Evolutionary conservation across 2,329 filamentous ascomycete species (phyloP).

Genomic region (Hypoxylon sp.): DNA sequence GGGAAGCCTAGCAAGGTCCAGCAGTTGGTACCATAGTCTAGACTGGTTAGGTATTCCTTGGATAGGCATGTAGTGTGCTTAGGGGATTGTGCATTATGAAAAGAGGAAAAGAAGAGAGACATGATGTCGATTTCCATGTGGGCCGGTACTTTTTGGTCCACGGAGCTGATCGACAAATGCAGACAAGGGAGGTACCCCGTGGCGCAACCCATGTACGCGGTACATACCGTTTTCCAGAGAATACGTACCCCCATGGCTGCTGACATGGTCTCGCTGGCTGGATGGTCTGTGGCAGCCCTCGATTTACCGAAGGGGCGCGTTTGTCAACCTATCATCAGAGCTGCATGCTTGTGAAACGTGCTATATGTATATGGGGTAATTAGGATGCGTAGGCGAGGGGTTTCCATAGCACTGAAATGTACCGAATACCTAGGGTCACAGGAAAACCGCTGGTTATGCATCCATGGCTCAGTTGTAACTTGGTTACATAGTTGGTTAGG

Average conservation of each 20-base stretch:
- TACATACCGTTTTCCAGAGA: slow-evolving; percentile 13
- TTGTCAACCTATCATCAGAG: slow-evolving; percentile 37
- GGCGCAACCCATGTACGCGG: slow-evolving; percentile 25
- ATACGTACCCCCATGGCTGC: slow-evolving; percentile 30
- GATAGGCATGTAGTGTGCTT: slow-evolving; percentile 6
- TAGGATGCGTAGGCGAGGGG: slow-evolving; percentile 33
- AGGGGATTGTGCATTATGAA: slow-evolving; percentile 15
- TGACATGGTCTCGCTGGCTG: no score
- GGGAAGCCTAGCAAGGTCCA: slow-evolving; percentile 9
- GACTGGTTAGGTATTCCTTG: background rate
- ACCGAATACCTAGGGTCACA: no score
- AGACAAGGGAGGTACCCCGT: slow-evolving; percentile 32
- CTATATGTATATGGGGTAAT: slow-evolving; percentile 39
- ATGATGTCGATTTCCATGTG: slow-evolving; percentile 23
- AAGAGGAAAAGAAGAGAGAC: slow-evolving; percentile 25
- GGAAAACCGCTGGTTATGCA: slow-evolving; percentile 16
- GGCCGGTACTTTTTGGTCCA: slow-evolving; percentile 33
- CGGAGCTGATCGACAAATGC: slow-evolving; percentile 37
- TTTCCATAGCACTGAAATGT: slow-evolving; percentile 18
- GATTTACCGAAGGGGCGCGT: slow-evolving; percentile 38
- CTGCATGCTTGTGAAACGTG: slow-evolving; percentile 38
- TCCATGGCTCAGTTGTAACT: slow-evolving; percentile 21
- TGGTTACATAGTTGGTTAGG: no score
- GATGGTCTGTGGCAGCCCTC: slow-evolving; percentile 12
- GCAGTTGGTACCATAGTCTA: background rate